Percentiles rank a stretch among this genome's conserved stretches.
These are phyloP conservation scores for Aspergillus ellipticus DNA, from an alignment of 495 filamentous ascomycete species.

Conservation along the genomic window DNA sequence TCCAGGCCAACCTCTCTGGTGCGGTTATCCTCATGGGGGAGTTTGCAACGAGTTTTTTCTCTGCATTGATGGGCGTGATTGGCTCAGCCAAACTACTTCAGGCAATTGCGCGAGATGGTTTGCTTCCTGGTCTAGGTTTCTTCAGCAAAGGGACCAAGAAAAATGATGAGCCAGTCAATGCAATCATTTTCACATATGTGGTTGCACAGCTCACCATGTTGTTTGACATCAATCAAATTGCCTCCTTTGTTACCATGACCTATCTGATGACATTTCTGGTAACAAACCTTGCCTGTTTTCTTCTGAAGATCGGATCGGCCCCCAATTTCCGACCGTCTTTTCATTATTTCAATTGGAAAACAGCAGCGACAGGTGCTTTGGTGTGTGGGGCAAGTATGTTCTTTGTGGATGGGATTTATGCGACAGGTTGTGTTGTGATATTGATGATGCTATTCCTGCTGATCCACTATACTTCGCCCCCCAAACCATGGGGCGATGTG, in stretches of 20 bases:
- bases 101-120: constrained; percentile 74
- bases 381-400: constrained; percentile 80
- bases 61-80: constrained; percentile 81
- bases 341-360: constrained; percentile 84
- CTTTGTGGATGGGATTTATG: constrained; percentile 82
- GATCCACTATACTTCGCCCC: constrained; percentile 80
- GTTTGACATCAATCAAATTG: constrained; percentile 83
- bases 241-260: constrained; percentile 83
- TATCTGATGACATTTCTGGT: constrained; percentile 65
- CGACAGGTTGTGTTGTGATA: constrained; percentile 68
- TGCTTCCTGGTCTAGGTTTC: constrained; percentile 70
- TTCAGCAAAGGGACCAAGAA: constrained; percentile 74
- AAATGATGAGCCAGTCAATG: constrained; percentile 71
- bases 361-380: constrained; percentile 68
- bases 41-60: constrained; percentile 80
- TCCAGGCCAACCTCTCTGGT: constrained; percentile 64
- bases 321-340: constrained; percentile 88
- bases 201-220: constrained; percentile 79
- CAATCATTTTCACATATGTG: constrained; percentile 72
- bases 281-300: constrained; percentile 82
- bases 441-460: constrained; percentile 73
- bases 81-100: constrained; percentile 85
- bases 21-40: constrained; percentile 75
- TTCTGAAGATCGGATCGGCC: constrained; percentile 87
- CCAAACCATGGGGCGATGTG: constrained; percentile 88